Evolutionary conservation across 1,139 yeast species (phyloP), one percentile per base, ranked within the genome.

Genomic region (Yamadazyma songkhlaensis): DNA sequence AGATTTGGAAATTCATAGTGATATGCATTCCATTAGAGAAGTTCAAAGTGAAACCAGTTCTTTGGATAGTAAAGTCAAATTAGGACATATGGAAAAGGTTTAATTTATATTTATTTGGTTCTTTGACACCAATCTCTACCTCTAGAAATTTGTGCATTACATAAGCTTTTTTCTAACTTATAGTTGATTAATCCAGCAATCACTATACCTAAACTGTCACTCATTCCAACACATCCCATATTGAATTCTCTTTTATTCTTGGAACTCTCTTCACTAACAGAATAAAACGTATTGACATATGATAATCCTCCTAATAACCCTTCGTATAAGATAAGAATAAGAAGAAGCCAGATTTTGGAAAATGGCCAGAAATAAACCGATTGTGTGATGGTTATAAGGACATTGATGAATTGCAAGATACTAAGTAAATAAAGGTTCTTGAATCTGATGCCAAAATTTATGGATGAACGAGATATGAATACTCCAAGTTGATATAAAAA

Each of bases 401-500:
- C 69, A 54, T 90, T 90, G 27, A 78, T 15, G n/a, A 72, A 60
- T 57, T 92, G 98, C 29, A 90, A 64, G 0, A 73, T 27, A 0
- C 95, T 76, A 9, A 90, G 74, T 25, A 78, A 37, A 55, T 82
- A 81, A 9, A 92, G 65, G 7, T 68, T 67, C 34, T 61, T 67
- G 31, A 89, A 61, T 34, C 95, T 63, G 25, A 86, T 51, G 2
- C 74, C 74, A 41, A 82, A 70, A 6, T 80, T 70, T 1, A 87
- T 81, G 1, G 96, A 86, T 0, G 97, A 85, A 40, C 97, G 68
- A 2, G 97, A 88, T 1, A 92, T 74, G 51, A 90, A 88, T 0
- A 92, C 98, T 6, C 98, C 98, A 6, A 88, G 58, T 57, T 92
- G 97, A 54, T 92, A 92, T 3, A 90, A 59, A 6, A 95, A 84